Evolutionary conservation across 306 rosid species (phyloP).

Genomic region (Fragaria vesca): DNA sequence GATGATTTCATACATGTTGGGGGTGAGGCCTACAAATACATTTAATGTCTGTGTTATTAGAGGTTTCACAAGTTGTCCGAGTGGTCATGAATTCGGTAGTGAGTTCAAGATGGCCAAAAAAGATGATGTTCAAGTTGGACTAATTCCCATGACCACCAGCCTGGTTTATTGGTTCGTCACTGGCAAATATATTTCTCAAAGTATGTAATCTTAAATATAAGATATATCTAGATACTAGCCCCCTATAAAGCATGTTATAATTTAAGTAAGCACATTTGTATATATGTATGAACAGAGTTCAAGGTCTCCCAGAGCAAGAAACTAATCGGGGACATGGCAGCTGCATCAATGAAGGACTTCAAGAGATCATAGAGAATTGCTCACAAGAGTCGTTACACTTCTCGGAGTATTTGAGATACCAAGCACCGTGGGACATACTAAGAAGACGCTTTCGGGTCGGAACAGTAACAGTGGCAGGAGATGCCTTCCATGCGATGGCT

Average conservation of each 20-base stretch:
- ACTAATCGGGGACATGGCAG: not conserved
- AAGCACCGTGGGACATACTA: conserved; percentile 3
- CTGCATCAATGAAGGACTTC: not conserved
- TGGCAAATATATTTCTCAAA: not conserved
- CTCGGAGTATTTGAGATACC: conserved; percentile 7
- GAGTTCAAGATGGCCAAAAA: not conserved
- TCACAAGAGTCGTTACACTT: not conserved
- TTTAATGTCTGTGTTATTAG: not conserved
- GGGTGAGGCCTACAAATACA: not conserved
- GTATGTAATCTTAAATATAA: not conserved
- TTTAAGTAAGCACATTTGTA: not conserved
- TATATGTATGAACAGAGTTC: not conserved
- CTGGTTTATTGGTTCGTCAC: conserved; percentile 18
- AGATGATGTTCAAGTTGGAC: not conserved
- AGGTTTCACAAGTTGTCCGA: conserved; percentile 11
- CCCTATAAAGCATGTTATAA: not conserved
- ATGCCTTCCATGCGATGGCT: conserved; percentile 17
- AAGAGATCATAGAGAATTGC: conserved; percentile 10
- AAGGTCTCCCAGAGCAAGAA: not conserved
- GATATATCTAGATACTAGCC: not conserved
- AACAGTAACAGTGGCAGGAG: conserved; percentile 16
- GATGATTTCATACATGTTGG: not conserved
- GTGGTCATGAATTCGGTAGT: conserved; percentile 12
- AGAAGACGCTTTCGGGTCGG: not conserved
- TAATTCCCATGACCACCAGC: not conserved